Percentiles rank a stretch among this genome's conserved stretches.
Evolutionary conservation across 2,329 filamentous ascomycete species (phyloP).

Genomic region (Botrytis byssoidea): DNA sequence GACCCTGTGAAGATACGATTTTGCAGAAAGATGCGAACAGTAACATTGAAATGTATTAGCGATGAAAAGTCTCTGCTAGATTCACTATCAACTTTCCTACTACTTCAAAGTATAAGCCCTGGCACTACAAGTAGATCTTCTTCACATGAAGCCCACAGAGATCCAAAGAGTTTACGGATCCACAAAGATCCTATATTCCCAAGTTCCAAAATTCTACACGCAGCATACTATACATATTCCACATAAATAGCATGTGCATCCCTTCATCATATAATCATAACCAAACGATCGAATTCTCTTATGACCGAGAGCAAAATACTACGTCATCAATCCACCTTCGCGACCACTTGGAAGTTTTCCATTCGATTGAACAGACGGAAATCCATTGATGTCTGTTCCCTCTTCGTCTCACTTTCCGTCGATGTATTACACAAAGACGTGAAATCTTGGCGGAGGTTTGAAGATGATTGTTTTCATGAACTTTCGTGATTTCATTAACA

Average conservation of each 20-base stretch:
- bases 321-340: not conserved
- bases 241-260: too few species aligned
- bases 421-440: not conserved
- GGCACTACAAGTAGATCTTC: too few species aligned
- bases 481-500: not conserved
- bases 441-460: not conserved
- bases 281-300: not conserved
- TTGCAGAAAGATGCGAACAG: not conserved
- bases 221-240: too few species aligned
- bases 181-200: too few species aligned
- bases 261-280: not conserved
- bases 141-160: too few species aligned
- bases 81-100: not conserved
- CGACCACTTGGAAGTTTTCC: not conserved
- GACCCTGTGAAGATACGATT: not conserved
- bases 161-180: too few species aligned
- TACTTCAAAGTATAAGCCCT: not conserved
- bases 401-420: too few species aligned
- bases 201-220: too few species aligned
- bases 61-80: too few species aligned
- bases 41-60: not conserved
- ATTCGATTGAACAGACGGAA: not conserved
- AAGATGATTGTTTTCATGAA: not conserved
- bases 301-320: not conserved
- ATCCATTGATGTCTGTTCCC: not conserved